Conservation (phyloP, 805 yeast species). For the Lipomyces yamadae region DNA sequence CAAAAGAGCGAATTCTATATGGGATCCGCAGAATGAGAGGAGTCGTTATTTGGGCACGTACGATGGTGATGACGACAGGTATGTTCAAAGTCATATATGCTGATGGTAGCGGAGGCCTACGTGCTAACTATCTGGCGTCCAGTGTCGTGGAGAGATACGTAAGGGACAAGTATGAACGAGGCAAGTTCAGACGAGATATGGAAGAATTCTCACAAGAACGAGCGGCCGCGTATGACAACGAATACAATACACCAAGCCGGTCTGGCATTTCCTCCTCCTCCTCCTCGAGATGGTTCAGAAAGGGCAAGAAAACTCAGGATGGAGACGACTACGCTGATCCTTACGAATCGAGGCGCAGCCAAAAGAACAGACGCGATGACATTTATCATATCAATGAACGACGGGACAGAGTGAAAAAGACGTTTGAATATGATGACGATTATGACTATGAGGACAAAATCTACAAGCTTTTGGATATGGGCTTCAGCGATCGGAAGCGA, state of each 20-base stretch:
- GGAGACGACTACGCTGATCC: constrained; percentile 2
- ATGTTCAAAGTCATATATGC: too few species aligned
- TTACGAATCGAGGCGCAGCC: not conserved
- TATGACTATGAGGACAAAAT: constrained; percentile 48
- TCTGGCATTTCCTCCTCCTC: constrained; percentile 13
- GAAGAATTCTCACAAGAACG: constrained; percentile 36
- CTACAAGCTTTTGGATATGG: constrained; percentile 57
- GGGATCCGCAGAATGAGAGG: constrained; percentile 72
- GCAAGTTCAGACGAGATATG: constrained; percentile 55
- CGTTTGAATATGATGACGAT: constrained; percentile 25
- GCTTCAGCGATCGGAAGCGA: constrained; percentile 60
- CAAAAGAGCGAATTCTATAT: constrained; percentile 58
- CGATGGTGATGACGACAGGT: constrained; percentile 61
- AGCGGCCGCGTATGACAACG: constrained; percentile 8
- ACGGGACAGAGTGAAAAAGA: constrained; percentile 4
- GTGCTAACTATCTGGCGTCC: not conserved
- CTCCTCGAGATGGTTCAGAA: constrained; percentile 26
- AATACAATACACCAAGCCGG: not conserved
- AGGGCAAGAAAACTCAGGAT: constrained; percentile 18
- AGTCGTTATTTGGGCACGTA: constrained; percentile 69
- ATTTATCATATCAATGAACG: not conserved
- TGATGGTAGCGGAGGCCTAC: not conserved
- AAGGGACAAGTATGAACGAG: constrained; percentile 70
- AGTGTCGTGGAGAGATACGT: constrained; percentile 59
- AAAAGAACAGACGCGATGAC: not conserved